Percentiles rank a stretch among this genome's conserved stretches.
These are phyloP conservation scores for Termitomyces sp. DNA, from an alignment of 768 basidiomycete species.

Conservation along the genomic window DNA sequence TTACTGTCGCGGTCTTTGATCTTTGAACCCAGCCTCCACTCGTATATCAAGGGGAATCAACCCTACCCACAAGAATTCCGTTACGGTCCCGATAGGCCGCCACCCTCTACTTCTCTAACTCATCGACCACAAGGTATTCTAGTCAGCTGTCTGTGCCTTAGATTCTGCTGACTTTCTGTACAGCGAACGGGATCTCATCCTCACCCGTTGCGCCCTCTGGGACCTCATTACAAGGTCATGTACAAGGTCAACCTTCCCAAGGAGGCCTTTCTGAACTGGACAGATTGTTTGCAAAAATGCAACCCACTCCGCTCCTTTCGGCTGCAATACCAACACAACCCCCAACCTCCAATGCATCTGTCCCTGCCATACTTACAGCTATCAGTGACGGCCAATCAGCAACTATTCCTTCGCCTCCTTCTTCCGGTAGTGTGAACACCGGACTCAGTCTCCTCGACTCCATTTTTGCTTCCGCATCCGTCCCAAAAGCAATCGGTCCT, in stretches of 20 bases:
- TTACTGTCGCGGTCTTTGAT: too few species aligned
- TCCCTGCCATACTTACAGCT: slow-evolving; percentile 6
- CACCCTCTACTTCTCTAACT: slow-evolving; percentile 43
- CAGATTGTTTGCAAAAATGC: slow-evolving; percentile 42
- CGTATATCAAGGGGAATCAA: too few species aligned
- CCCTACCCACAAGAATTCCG: slow-evolving; percentile 69
- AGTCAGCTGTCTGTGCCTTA: background rate
- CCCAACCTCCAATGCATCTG: background rate
- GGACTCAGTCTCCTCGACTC: slow-evolving; percentile 59
- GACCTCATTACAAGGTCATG: slow-evolving; percentile 2
- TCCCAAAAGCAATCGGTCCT: background rate
- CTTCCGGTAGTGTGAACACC: slow-evolving; percentile 27
- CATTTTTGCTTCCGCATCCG: slow-evolving; percentile 68
- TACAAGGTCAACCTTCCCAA: slow-evolving; percentile 10
- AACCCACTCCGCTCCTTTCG: slow-evolving; percentile 18
- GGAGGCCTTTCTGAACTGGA: slow-evolving; percentile 38
- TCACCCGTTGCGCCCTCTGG: background rate
- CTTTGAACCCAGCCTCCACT: too few species aligned
- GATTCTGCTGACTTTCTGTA: background rate
- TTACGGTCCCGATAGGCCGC: slow-evolving; percentile 63
- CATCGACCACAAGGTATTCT: slow-evolving; percentile 15
- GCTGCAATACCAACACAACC: background rate
- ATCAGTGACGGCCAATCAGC: slow-evolving; percentile 16
- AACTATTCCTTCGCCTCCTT: slow-evolving; percentile 11
- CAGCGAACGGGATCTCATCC: slow-evolving; percentile 4